Percentiles rank a stretch among this genome's conserved stretches.
Conservation (phyloP, 2,329 filamentous ascomycete genomes). For the Fusarium cicatricum region DNA sequence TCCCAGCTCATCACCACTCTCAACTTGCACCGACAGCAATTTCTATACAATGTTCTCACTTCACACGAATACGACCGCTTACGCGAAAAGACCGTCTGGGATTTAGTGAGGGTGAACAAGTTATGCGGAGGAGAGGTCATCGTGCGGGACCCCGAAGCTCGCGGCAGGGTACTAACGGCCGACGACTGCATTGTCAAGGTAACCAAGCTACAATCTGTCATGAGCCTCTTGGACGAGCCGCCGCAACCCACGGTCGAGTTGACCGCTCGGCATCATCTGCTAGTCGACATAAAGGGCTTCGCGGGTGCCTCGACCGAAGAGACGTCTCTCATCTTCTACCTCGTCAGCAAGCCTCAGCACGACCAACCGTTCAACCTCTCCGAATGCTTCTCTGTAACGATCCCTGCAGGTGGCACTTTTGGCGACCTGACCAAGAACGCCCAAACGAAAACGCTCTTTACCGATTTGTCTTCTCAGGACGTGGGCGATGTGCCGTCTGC, state of each 20-base stretch:
- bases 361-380: constrained; percentile 74
- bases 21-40: constrained; percentile 85
- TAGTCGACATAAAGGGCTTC: constrained; percentile 86
- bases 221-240: constrained; percentile 91
- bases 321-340: constrained; percentile 77
- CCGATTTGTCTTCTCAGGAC: constrained; percentile 82
- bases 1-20: constrained; percentile 82
- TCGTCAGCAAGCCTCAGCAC: constrained; percentile 76
- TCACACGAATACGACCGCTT: constrained; percentile 80
- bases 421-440: constrained; percentile 69
- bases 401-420: constrained; percentile 77
- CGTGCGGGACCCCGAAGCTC: constrained; percentile 84
- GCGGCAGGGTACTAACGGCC: constrained; percentile 86
- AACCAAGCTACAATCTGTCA: constrained; percentile 90
- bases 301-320: constrained; percentile 79
- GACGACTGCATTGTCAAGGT: constrained; percentile 94
- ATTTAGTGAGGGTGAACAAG: constrained; percentile 93
- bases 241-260: constrained; percentile 74
- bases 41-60: constrained; percentile 94
- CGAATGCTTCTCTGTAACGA: constrained; percentile 82
- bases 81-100: constrained; percentile 93
- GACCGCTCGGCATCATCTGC: constrained; percentile 78
- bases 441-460: constrained; percentile 85
- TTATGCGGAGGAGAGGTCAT: constrained; percentile 93
- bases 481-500: constrained; percentile 68